phyloP scores from a whole-genome alignment of 495 filamentous ascomycete species.

The Penicillium canariense region DNA sequence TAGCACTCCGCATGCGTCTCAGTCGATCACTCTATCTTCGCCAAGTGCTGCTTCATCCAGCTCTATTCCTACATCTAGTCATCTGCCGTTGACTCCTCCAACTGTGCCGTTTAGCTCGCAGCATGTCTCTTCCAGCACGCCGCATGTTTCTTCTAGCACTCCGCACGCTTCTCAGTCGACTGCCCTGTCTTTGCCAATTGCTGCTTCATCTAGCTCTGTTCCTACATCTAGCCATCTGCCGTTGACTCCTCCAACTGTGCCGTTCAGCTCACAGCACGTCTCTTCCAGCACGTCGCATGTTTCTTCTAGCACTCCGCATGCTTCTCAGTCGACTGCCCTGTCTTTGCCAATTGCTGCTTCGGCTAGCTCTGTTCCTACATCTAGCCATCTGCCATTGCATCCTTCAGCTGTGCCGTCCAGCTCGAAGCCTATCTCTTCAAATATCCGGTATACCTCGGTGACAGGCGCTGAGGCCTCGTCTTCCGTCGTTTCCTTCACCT shows the following conservation, averaged over 20 bases:
- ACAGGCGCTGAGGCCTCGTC: not conserved
- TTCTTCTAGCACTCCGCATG: slow-evolving; percentile 8
- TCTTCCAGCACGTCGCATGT: not conserved
- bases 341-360: not conserved
- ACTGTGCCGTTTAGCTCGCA: not conserved
- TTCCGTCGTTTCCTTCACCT: not conserved
- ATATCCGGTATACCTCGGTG: not conserved
- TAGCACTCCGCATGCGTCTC: not conserved
- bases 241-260: not conserved
- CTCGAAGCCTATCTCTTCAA: not conserved
- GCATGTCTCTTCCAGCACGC: not conserved
- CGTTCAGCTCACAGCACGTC: not conserved
- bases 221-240: not conserved
- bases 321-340: not conserved
- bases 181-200: not conserved
- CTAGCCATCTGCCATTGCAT: not conserved
- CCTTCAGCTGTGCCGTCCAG: not conserved
- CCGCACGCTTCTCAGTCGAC: not conserved
- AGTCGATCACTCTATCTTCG: not conserved
- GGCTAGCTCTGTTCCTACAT: not conserved
- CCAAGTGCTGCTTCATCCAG: not conserved
- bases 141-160: slow-evolving; percentile 8
- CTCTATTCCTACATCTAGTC: not conserved
- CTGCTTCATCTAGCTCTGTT: not conserved
- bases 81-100: not conserved